These are phyloP conservation scores for Primulina huaijiensis DNA, from an alignment of 257 asterid genomes.

Conservation along the genomic window DNA sequence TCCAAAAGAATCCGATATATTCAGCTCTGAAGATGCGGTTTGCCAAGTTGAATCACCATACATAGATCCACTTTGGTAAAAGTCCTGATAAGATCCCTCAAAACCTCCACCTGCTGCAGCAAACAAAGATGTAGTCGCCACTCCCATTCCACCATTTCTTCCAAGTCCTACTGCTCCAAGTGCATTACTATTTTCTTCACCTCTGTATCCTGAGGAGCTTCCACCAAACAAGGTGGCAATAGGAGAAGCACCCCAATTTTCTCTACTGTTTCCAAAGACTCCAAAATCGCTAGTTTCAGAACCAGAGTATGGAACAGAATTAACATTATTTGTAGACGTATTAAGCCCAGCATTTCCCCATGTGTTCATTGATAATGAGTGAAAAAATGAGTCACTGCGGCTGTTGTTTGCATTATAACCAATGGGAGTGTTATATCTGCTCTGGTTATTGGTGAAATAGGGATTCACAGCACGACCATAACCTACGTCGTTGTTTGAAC, in stretches of 20 bases:
- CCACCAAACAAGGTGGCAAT: slow-evolving; percentile 50
- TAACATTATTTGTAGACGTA: slow-evolving; percentile 45
- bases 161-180: slow-evolving; percentile 64
- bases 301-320: slow-evolving; percentile 56
- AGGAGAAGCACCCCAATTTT: slow-evolving; percentile 64
- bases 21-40: slow-evolving; percentile 40
- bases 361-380: slow-evolving; percentile 49
- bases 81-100: slow-evolving; percentile 41
- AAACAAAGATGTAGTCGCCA: slow-evolving; percentile 44
- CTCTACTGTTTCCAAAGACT: slow-evolving; percentile 58
- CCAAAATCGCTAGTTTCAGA: slow-evolving; percentile 61
- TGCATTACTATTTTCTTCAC: slow-evolving; percentile 52
- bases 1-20: slow-evolving; percentile 43
- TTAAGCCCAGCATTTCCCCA: slow-evolving; percentile 70
- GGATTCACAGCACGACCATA: slow-evolving; percentile 63
- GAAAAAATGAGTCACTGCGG: slow-evolving; percentile 52
- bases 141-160: slow-evolving; percentile 48
- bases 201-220: slow-evolving; percentile 53
- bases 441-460: slow-evolving; percentile 48
- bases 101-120: slow-evolving; percentile 47
- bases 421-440: slow-evolving; percentile 62
- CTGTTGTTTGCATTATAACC: slow-evolving; percentile 54
- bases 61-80: slow-evolving; percentile 33
- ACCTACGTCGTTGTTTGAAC: slow-evolving; percentile 54
- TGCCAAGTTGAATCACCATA: slow-evolving; percentile 53